Conservation (phyloP, 176 grass and related monocot species). For the Echinochloa phyllopogon region DNA sequence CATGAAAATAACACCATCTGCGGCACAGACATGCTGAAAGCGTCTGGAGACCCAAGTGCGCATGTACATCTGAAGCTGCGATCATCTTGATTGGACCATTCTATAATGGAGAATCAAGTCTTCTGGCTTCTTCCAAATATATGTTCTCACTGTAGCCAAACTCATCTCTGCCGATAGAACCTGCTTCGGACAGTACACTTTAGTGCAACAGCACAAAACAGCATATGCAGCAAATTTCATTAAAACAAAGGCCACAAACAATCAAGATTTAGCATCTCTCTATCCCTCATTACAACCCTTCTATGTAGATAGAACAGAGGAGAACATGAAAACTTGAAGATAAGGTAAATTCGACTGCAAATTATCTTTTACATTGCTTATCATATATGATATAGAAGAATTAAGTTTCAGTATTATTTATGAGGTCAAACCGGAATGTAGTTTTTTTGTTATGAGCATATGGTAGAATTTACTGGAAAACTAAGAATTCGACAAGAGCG, state of each 20-base stretch:
- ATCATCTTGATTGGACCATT: slow-evolving; percentile 70
- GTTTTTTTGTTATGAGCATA: background rate
- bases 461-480: background rate
- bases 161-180: slow-evolving; percentile 83
- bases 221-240: background rate
- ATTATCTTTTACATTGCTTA: background rate
- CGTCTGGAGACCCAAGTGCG: slow-evolving; percentile 30
- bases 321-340: background rate
- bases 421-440: background rate
- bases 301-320: background rate
- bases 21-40: slow-evolving; percentile 8
- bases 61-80: slow-evolving; percentile 28
- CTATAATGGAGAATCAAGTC: slow-evolving; percentile 95
- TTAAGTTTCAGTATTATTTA: background rate
- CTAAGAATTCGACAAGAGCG: background rate
- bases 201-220: slow-evolving; percentile 15
- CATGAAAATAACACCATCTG: slow-evolving; percentile 5
- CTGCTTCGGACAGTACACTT: slow-evolving; percentile 50
- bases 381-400: background rate
- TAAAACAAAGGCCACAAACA: slow-evolving; percentile 2
- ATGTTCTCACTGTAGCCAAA: slow-evolving; percentile 84
- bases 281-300: background rate
- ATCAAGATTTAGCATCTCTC: background rate
- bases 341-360: background rate
- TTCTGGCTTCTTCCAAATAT: slow-evolving; percentile 95